Conservation (phyloP, 371 early-diverging fungal species). For the Dichotomocladium elegans region DNA sequence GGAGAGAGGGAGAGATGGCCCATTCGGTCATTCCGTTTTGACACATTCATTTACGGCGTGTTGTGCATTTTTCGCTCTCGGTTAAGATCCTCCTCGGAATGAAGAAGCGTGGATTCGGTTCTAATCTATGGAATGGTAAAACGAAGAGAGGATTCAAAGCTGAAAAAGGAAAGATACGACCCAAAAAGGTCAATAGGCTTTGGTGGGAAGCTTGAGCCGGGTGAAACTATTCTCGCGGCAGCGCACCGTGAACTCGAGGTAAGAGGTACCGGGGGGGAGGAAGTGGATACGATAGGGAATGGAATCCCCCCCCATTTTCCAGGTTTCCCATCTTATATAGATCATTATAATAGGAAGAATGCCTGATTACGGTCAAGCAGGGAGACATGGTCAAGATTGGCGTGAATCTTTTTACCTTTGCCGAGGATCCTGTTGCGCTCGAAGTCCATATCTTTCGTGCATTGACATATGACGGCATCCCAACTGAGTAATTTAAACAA, state of each 20-base stretch:
- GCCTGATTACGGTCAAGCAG: conserved; percentile 49
- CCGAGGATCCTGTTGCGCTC: conserved; percentile 42
- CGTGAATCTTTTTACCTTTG: conserved; percentile 55
- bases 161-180: too few species aligned
- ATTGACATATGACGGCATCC: conserved; percentile 40
- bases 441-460: conserved; percentile 59
- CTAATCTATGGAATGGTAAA: conserved; percentile 61
- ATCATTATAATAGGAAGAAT: conserved; percentile 50
- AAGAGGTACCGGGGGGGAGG: too few species aligned
- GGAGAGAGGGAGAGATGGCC: not conserved
- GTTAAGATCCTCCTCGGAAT: conserved; percentile 63
- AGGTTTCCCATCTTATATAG: too few species aligned
- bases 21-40: too few species aligned
- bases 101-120: conserved; percentile 76
- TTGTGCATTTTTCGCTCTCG: too few species aligned
- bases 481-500: conserved; percentile 46
- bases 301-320: too few species aligned
- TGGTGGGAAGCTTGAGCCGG: conserved; percentile 70
- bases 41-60: too few species aligned
- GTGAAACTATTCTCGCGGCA: conserved; percentile 60
- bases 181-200: conserved; percentile 36
- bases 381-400: conserved; percentile 45
- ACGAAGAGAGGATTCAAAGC: not conserved
- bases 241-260: conserved; percentile 64
- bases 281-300: too few species aligned